phyloP scores from a whole-genome alignment of 73 alveolate genomes.

The Stentor coeruleus region DNA sequence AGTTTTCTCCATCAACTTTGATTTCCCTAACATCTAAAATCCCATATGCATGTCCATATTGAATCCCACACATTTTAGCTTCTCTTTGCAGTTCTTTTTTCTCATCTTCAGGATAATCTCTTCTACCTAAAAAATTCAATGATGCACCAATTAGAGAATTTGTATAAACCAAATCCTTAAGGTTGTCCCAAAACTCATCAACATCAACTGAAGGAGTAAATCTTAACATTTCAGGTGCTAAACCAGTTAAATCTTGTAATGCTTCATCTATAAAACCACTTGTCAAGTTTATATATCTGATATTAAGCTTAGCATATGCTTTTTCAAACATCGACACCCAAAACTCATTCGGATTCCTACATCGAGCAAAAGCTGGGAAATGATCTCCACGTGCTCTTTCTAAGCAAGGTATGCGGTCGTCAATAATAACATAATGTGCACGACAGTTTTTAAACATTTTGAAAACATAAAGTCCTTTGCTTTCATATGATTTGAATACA shows the following conservation, averaged over 20 bases:
- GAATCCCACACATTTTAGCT: slow-evolving; percentile 86
- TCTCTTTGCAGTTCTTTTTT: slow-evolving; percentile 46
- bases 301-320: slow-evolving; percentile 80
- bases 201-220: neutral
- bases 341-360: slow-evolving; percentile 60
- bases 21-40: slow-evolving; percentile 88
- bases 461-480: slow-evolving; percentile 46
- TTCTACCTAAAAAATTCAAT: neutral
- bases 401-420: slow-evolving; percentile 63
- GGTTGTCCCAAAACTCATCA: slow-evolving; percentile 12
- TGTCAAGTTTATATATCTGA: slow-evolving; percentile 54
- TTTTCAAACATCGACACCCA: slow-evolving; percentile 78
- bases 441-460: slow-evolving; percentile 57
- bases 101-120: neutral
- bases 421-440: slow-evolving; percentile 62
- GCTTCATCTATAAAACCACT: slow-evolving; percentile 74
- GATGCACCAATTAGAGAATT: neutral
- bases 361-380: slow-evolving; percentile 55
- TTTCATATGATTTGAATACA: neutral
- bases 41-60: slow-evolving; percentile 96
- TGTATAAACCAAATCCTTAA: neutral
- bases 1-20: slow-evolving; percentile 30
- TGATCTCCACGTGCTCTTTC: slow-evolving; percentile 32
- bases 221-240: slow-evolving; percentile 4
- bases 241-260: slow-evolving; percentile 61